Conservation (phyloP, 768 basidiomycete genomes). For the Erythrobasidium yunnanense region DNA sequence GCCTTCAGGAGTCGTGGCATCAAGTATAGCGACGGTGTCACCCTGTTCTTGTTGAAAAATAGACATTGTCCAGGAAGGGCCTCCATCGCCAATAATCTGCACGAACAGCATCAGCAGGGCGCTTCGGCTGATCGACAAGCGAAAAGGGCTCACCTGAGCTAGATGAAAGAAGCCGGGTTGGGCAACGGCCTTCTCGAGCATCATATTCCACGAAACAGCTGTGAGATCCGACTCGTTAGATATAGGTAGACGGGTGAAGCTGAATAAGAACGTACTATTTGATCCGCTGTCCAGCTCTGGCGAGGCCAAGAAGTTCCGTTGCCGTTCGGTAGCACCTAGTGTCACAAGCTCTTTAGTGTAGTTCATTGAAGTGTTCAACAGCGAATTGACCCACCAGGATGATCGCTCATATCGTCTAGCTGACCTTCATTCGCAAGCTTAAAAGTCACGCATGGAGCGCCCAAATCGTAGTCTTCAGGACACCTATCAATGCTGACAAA, state of each 20-base stretch:
- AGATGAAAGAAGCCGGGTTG: slow-evolving; percentile 22
- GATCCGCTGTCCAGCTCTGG: slow-evolving; percentile 4
- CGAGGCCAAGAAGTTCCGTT: slow-evolving; percentile 16
- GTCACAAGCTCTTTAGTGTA: background rate
- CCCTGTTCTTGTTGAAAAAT: slow-evolving; percentile 1
- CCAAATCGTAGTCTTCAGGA: background rate
- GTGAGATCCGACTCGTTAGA: background rate
- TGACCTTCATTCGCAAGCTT: slow-evolving; percentile 21
- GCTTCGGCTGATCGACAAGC: background rate
- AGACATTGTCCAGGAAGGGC: slow-evolving; percentile 22
- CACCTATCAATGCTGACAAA: slow-evolving; percentile 15
- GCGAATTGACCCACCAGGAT: background rate
- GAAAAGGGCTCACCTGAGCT: background rate
- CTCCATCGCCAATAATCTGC: slow-evolving; percentile 18
- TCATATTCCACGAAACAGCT: slow-evolving; percentile 25
- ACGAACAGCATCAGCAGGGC: background rate
- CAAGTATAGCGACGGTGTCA: slow-evolving; percentile 19
- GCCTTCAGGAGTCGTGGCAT: slow-evolving; percentile 5
- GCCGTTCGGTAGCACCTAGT: slow-evolving; percentile 5
- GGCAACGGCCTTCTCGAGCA: slow-evolving; percentile 4
- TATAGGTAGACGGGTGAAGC: background rate
- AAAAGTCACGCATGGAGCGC: slow-evolving; percentile 15
- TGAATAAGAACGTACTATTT: background rate
- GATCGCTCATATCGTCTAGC: slow-evolving; percentile 20
- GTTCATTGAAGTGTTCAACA: background rate